Conservation (phyloP, 1,284 basidiomycete genomes). For the Cutaneotrichosporon mucoides region DNA sequence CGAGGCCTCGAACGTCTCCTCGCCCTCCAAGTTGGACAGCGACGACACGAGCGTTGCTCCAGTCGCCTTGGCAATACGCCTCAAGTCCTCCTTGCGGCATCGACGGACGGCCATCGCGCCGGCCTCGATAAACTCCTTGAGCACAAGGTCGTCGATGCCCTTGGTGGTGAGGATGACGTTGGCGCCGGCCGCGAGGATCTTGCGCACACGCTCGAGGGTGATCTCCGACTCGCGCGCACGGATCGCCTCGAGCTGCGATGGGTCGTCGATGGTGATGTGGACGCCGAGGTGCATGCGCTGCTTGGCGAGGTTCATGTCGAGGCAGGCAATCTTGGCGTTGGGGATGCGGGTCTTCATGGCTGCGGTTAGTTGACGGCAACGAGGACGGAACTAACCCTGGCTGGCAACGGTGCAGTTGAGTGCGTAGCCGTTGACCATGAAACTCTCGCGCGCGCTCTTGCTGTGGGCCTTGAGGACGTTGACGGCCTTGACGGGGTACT, state of each 20-base stretch:
- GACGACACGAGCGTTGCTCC: conserved; percentile 91
- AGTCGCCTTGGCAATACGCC: conserved; percentile 94
- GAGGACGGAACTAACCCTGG: conserved; percentile 63
- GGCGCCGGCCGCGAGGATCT: conserved; percentile 92
- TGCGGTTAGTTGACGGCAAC: conserved; percentile 40
- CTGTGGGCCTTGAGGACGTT: conserved; percentile 99
- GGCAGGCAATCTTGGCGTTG: conserved; percentile 94
- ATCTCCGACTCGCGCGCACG: conserved; percentile 93
- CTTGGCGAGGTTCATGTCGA: conserved; percentile 98
- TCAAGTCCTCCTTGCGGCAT: conserved; percentile 95
- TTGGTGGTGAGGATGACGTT: conserved; percentile 98
- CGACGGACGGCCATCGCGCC: conserved; percentile 98
- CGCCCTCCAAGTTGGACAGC: conserved; percentile 94
- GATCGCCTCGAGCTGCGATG: conserved; percentile 94
- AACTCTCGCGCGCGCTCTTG: conserved; percentile 87
- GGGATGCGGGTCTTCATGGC: conserved; percentile 96
- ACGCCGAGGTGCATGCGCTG: conserved; percentile 96
- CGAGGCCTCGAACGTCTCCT: conserved; percentile 93
- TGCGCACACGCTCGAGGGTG: conserved; percentile 90
- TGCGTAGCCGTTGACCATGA: conserved; percentile 95
- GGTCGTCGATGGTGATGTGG: conserved; percentile 96
- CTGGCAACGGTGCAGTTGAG: conserved; percentile 98
- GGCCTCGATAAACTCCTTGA: conserved; percentile 99
- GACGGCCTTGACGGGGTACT: conserved; percentile 99
- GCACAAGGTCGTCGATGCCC: conserved; percentile 95